Evolutionary conservation across 805 yeast species (phyloP).

Genomic region (Candida insectalens): DNA sequence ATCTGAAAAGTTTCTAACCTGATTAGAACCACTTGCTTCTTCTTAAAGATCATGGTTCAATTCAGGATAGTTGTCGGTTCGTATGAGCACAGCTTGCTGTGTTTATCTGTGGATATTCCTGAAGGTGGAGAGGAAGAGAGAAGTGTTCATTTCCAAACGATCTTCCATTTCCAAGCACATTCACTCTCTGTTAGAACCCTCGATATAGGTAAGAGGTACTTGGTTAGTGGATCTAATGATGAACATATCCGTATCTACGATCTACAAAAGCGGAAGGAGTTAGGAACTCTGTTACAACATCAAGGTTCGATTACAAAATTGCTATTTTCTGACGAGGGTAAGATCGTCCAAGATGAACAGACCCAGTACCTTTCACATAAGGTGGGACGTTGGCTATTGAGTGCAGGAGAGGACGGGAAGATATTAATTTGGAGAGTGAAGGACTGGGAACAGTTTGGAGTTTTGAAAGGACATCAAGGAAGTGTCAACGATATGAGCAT

Average conservation of each 20-base stretch:
- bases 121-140: conserved; percentile 16
- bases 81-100: conserved; percentile 84
- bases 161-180: conserved; percentile 95
- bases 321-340: conserved; percentile 50
- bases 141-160: conserved; percentile 74
- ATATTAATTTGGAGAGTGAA: conserved; percentile 89
- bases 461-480: conserved; percentile 82
- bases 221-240: conserved; percentile 92
- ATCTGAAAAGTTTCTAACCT: too few species aligned
- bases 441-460: conserved; percentile 92
- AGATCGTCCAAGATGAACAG: conserved; percentile 5
- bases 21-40: too few species aligned
- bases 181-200: conserved; percentile 77
- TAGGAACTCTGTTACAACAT: conserved; percentile 84
- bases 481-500: conserved; percentile 76
- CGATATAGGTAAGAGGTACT: conserved; percentile 72
- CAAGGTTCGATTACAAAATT: conserved; percentile 77
- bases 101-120: conserved; percentile 66
- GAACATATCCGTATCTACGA: conserved; percentile 94
- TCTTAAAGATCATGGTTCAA: too few species aligned
- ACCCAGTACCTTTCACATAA: conserved; percentile 21
- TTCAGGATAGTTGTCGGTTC: conserved; percentile 90
- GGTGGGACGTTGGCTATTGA: conserved; percentile 80
- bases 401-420: conserved; percentile 87
- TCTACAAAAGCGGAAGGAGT: conserved; percentile 84